Conservation (phyloP, 73 alveolate genomes). For the Symbiodinium pilosum region DNA sequence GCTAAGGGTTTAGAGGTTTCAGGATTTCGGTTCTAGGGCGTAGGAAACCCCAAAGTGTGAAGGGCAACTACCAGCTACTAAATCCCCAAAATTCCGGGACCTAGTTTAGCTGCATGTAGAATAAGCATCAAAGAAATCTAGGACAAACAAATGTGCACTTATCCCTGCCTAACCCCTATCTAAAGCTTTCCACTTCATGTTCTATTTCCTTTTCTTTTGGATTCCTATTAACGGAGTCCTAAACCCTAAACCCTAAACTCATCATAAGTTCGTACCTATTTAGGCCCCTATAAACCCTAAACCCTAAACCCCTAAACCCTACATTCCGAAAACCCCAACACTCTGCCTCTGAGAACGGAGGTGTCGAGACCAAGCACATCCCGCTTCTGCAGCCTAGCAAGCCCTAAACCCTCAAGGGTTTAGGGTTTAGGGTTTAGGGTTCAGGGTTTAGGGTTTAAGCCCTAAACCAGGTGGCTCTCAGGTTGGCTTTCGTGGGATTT, state of each 20-base stretch:
- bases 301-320: background rate
- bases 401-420: background rate
- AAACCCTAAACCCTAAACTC: background rate
- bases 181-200: too few species aligned
- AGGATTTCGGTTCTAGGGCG: background rate
- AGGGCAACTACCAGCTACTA: too few species aligned
- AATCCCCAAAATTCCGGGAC: too few species aligned
- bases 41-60: too few species aligned
- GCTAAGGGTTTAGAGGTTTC: background rate
- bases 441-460: background rate
- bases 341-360: background rate
- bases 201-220: too few species aligned
- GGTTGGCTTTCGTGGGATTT: background rate
- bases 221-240: background rate
- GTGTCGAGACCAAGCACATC: conserved; percentile 2
- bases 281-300: too few species aligned
- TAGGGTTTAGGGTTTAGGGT: background rate
- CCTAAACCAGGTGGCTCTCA: background rate
- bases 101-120: too few species aligned
- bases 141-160: too few species aligned
- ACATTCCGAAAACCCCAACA: background rate
- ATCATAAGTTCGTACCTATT: too few species aligned
- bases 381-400: background rate
- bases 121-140: too few species aligned
- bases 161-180: too few species aligned